Evolutionary conservation across 495 filamentous ascomycete species (phyloP), one percentile per base, ranked within the genome.

Genomic region (Hypomontagnella monticulosa): DNA sequence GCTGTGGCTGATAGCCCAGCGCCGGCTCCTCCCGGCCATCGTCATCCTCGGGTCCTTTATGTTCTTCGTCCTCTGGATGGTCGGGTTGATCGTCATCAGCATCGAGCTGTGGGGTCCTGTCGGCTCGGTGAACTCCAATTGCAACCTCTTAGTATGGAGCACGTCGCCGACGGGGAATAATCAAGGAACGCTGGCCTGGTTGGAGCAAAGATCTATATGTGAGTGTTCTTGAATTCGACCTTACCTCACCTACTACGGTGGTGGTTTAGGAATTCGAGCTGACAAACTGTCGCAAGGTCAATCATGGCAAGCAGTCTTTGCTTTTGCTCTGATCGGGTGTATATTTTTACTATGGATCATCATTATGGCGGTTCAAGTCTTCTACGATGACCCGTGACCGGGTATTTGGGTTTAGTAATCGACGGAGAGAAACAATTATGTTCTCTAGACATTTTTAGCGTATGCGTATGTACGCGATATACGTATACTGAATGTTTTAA

Each of bases 261-360:
- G 37, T 11, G 12, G 11, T 36, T 36, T 36, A 36, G 14, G 27
- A 7, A 1, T 33, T 37, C 18, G 32, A 71, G 49, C 64, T 75
- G 36, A 71, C 55, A 57, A 23, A n/a, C 37, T 42, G 2, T 18
- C 16, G 20, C 51, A 27, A 81, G 81, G 80, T 66, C 76, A 82
- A 67, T 80, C 76, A 61, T 91, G 87, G 88, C 75, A 83, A 58
- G 85, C 87, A 0, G 84, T 80, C 7, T 89, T 87, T 73, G 85
- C 86, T 18, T 89, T 89, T 69, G 90, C 88, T 66, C 75, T 96
- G 48, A 84, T 97, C 4, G 94, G 91, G 46, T 86, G 81, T 8
- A 84, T 98, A 20, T 96, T 97, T 72, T 85, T 96, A 71, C 67
- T 97, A 5, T 98, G 93, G 93, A 94, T 98, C 81, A 93, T 97